A percentile compares a stretch with the other conserved stretches of the same genome.
phyloP scores from a whole-genome alignment of 2,329 filamentous ascomycete genomes.

The Exophiala aquamarina region DNA sequence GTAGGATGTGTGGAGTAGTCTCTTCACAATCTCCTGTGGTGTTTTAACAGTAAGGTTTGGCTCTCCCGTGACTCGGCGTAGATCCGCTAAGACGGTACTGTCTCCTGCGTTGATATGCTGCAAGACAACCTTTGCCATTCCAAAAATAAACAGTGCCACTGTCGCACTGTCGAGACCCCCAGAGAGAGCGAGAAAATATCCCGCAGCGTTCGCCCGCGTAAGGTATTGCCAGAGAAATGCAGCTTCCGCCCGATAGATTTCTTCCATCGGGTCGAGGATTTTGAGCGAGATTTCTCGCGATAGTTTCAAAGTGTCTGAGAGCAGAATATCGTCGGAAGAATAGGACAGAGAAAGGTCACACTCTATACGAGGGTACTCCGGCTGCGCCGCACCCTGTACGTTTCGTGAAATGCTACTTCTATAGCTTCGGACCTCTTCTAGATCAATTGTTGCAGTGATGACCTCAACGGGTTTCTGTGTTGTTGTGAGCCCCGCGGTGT shows the following conservation, averaged over 20 bases:
- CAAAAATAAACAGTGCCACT: slow-evolving; percentile 37
- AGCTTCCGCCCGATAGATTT: slow-evolving; percentile 56
- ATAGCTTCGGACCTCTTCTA: slow-evolving; percentile 67
- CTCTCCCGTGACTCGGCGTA: slow-evolving; percentile 27
- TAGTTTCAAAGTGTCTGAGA: slow-evolving; percentile 37
- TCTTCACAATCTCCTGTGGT: slow-evolving; percentile 62
- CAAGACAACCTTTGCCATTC: slow-evolving; percentile 40
- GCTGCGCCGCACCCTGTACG: slow-evolving; percentile 37
- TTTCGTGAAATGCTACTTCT: slow-evolving; percentile 37
- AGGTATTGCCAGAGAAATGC: slow-evolving; percentile 34
- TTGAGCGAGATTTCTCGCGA: slow-evolving; percentile 47
- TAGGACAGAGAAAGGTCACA: slow-evolving; percentile 37
- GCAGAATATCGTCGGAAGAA: slow-evolving; percentile 33
- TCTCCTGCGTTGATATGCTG: slow-evolving; percentile 37
- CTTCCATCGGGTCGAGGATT: slow-evolving; percentile 65
- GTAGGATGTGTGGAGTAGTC: slow-evolving; percentile 64
- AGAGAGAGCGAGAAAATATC: slow-evolving; percentile 39
- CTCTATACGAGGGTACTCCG: slow-evolving; percentile 48
- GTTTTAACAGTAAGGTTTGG: slow-evolving; percentile 39
- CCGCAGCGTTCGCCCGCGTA: slow-evolving; percentile 35
- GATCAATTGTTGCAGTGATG: slow-evolving; percentile 63
- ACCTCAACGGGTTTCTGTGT: slow-evolving; percentile 58
- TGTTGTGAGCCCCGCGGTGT: too few species aligned
- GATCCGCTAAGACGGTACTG: slow-evolving; percentile 29
- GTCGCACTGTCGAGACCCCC: slow-evolving; percentile 42